These are phyloP conservation scores for Trebouxia sp. DNA, from an alignment of 139 green algal species.

Conservation along the genomic window DNA sequence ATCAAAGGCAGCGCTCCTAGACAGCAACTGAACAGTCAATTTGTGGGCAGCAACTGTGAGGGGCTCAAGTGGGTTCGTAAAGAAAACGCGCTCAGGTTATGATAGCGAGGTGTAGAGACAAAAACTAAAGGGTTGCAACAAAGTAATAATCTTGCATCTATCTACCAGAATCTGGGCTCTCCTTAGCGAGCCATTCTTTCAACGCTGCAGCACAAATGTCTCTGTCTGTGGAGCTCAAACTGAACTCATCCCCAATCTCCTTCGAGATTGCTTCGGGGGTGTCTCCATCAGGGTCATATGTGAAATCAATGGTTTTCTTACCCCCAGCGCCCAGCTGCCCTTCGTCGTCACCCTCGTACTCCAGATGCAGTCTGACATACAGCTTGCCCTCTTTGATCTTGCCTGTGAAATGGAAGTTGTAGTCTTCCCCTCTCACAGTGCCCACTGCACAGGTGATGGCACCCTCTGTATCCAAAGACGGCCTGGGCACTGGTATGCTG, in stretches of 20 bases:
- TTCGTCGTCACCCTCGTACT: conserved; percentile 53
- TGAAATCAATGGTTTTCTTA: conserved; percentile 93
- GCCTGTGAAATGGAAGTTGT: conserved; percentile 85
- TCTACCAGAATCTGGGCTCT: conserved; percentile 45
- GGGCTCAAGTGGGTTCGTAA: no score
- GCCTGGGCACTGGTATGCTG: background rate
- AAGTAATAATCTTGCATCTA: no score
- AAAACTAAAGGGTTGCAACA: no score
- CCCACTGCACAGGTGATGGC: conserved; percentile 59
- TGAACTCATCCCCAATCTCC: conserved; percentile 94
- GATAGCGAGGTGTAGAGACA: no score
- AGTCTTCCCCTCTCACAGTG: conserved; percentile 87
- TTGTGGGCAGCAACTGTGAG: no score
- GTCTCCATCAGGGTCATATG: conserved; percentile 89
- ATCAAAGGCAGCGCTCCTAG: no score
- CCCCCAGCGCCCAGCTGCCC: conserved; percentile 8
- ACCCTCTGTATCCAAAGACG: background rate
- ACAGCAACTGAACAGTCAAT: no score
- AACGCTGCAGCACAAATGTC: conserved; percentile 90
- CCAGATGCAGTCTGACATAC: conserved; percentile 85
- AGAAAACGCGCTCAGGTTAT: no score
- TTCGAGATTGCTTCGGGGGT: conserved; percentile 88
- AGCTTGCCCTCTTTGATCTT: conserved; percentile 81
- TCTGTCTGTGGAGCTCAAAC: conserved; percentile 81
- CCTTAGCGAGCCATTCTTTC: conserved; percentile 85